These are phyloP conservation scores for Boehmeria nivea DNA, from an alignment of 306 rosid genomes.

Conservation along the genomic window DNA sequence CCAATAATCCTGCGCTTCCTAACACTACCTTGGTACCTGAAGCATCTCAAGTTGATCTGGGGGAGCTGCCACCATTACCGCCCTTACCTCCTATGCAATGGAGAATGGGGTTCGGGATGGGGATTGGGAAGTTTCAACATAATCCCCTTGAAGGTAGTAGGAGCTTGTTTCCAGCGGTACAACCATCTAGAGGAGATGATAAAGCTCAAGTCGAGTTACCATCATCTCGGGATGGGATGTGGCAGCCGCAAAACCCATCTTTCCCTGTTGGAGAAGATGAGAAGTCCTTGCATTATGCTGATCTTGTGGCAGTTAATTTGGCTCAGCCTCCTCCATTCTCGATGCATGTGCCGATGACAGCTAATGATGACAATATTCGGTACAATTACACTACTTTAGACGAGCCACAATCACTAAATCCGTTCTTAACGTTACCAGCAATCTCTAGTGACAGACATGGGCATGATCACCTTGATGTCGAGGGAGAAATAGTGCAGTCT, in stretches of 20 bases:
- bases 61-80: conserved; percentile 89
- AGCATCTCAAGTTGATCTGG: conserved; percentile 35
- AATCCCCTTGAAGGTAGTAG: conserved; percentile 30
- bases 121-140: conserved; percentile 53
- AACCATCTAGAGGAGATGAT: conserved; percentile 28
- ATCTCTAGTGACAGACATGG: conserved; percentile 29
- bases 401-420: conserved; percentile 42
- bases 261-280: conserved; percentile 33
- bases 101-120: conserved; percentile 48
- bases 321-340: too few species aligned
- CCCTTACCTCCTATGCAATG: conserved; percentile 98
- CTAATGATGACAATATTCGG: conserved; percentile 34
- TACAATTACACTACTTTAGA: conserved; percentile 34
- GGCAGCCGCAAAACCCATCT: conserved; percentile 35
- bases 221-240: conserved; percentile 24
- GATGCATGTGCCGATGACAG: too few species aligned
- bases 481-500: conserved; percentile 30
- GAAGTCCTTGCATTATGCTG: conserved; percentile 29
- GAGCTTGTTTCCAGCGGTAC: conserved; percentile 28
- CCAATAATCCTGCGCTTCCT: conserved; percentile 37
- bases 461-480: conserved; percentile 28
- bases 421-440: conserved; percentile 36
- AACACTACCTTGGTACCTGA: conserved; percentile 27
- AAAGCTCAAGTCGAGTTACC: conserved; percentile 34
- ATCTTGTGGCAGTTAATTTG: conserved; percentile 28